Evolutionary conservation across 2,329 filamentous ascomycete species (phyloP).

Genomic region (Aureobasidium sp.): DNA sequence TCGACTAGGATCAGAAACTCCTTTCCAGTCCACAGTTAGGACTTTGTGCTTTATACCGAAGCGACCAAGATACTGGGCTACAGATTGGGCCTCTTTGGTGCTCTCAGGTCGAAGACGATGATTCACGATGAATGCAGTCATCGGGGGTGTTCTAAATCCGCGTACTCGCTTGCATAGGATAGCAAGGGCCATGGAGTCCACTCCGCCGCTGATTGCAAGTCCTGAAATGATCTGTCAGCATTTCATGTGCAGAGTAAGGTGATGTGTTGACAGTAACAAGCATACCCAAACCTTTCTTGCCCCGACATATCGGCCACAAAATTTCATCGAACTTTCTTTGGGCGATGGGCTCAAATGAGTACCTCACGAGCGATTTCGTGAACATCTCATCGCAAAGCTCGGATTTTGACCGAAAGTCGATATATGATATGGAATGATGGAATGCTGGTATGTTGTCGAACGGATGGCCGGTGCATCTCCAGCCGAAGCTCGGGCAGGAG

Average conservation of each 20-base stretch:
- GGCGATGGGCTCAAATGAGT: not conserved
- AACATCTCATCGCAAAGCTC: conserved; percentile 2
- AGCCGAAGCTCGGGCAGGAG: conserved; percentile 3
- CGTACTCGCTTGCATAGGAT: conserved; percentile 53
- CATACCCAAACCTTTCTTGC: not conserved
- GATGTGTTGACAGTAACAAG: not conserved
- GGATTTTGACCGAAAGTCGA: not conserved
- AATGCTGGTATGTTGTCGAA: not conserved
- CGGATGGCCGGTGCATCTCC: not conserved
- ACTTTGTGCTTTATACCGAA: conserved; percentile 33
- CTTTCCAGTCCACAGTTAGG: conserved; percentile 33
- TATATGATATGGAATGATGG: not conserved
- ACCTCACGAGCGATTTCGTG: not conserved
- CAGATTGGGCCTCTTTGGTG: conserved; percentile 46
- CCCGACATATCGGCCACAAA: not conserved
- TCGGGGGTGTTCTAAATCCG: conserved; percentile 19
- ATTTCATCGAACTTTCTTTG: not conserved
- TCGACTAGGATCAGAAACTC: conserved; percentile 32
- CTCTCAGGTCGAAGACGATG: conserved; percentile 52
- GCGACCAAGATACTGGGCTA: conserved; percentile 38
- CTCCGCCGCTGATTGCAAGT: conserved; percentile 82
- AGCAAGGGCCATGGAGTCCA: conserved; percentile 96
- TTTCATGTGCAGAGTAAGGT: not conserved
- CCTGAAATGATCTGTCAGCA: conserved; percentile 25
- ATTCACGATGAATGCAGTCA: conserved; percentile 55